Percentiles rank a stretch among this genome's conserved stretches.
Evolutionary conservation across 2,329 filamentous ascomycete genomes (phyloP).

Genomic region (Penicillium sp.): DNA sequence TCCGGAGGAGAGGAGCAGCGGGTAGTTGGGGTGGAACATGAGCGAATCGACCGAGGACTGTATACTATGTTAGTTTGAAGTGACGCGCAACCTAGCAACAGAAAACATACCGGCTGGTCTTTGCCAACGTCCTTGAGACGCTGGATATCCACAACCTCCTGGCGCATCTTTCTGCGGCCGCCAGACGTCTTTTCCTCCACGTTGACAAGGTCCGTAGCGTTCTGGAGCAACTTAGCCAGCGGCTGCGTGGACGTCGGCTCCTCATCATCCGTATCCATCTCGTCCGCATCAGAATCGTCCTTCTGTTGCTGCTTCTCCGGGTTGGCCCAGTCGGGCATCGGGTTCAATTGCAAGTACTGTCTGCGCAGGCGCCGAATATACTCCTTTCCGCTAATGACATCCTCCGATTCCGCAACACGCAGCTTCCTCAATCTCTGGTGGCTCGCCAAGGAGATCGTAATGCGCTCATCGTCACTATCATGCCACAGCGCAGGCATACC

Average conservation of each 20-base stretch:
- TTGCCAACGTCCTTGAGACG: conserved; percentile 76
- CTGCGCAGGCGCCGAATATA: conserved; percentile 71
- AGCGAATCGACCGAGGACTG: conserved; percentile 77
- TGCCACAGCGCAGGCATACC: conserved; percentile 58
- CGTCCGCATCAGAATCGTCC: conserved; percentile 23
- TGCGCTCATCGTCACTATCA: conserved; percentile 87
- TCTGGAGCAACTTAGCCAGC: conserved; percentile 68
- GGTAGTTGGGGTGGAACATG: conserved; percentile 79
- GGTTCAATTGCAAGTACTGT: conserved; percentile 60
- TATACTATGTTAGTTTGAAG: no score
- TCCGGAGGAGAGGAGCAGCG: conserved; percentile 81
- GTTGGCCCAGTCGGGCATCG: conserved; percentile 53
- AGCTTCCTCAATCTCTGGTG: conserved; percentile 72
- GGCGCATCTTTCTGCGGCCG: conserved; percentile 64
- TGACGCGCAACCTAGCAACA: no score
- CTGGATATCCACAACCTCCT: conserved; percentile 84
- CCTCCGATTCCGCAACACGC: conserved; percentile 69
- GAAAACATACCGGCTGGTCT: conserved; percentile 62
- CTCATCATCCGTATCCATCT: conserved; percentile 51
- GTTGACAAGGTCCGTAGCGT: conserved; percentile 57
- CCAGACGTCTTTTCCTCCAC: conserved; percentile 39
- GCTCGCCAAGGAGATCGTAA: conserved; percentile 71
- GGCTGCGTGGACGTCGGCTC: conserved; percentile 65
- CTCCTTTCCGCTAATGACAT: conserved; percentile 75
- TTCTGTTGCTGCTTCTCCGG: conserved; percentile 41